Evolutionary conservation across 148 eudicot species (phyloP).

Genomic region (Fagopyrum tataricum): DNA sequence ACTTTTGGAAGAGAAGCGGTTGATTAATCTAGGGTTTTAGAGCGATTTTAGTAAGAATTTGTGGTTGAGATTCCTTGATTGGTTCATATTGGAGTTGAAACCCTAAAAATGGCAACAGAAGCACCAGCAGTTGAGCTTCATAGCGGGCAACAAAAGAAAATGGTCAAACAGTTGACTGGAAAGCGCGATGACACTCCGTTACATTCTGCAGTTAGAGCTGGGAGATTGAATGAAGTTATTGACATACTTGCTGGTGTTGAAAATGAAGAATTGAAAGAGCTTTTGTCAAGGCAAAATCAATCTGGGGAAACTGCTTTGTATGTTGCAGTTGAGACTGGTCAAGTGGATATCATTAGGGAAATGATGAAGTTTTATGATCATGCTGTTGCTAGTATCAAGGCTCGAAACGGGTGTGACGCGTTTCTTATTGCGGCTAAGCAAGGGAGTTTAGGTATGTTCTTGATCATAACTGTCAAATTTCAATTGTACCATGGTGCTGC

Average conservation of each 20-base stretch:
- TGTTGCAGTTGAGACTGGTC: conserved; percentile 71
- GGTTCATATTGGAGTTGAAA: not conserved
- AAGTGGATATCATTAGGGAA: conserved; percentile 34
- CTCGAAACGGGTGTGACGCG: conserved; percentile 79
- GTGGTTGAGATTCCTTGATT: not conserved
- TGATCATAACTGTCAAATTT: not conserved
- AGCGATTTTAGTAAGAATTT: not conserved
- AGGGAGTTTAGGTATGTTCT: conserved; percentile 64
- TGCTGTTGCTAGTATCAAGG: conserved; percentile 60
- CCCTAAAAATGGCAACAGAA: not conserved
- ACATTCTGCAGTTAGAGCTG: conserved; percentile 44
- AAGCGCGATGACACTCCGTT: conserved; percentile 50
- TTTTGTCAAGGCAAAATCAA: conserved; percentile 54
- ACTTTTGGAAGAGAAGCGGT: not conserved
- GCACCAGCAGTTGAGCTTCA: not conserved
- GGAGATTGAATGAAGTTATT: conserved; percentile 24
- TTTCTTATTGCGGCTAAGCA: conserved; percentile 86
- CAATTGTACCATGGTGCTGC: not conserved
- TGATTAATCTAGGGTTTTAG: not conserved
- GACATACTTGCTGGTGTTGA: conserved; percentile 27
- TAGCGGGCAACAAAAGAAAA: conserved; percentile 33
- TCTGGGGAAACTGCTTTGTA: conserved; percentile 74
- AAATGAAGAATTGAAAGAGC: conserved; percentile 36
- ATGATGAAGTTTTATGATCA: conserved; percentile 38
- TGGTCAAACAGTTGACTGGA: conserved; percentile 70